Conservation (phyloP, 75 land plant species). For the Sequoia sempervirens region DNA sequence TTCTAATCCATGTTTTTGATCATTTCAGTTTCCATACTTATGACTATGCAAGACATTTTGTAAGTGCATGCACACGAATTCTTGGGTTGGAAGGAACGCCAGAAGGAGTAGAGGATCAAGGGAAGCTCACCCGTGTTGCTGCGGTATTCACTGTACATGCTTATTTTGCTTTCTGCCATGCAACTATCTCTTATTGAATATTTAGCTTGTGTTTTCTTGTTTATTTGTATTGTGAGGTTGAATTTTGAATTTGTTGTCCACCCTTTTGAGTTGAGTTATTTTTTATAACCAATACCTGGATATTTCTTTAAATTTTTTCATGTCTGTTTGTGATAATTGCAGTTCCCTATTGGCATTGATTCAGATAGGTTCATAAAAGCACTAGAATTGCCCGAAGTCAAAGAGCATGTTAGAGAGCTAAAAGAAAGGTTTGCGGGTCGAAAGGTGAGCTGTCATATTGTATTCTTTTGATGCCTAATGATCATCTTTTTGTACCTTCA, state of each 20-base stretch:
- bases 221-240: neutral
- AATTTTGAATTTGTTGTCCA: neutral
- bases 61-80: conserved; percentile 98
- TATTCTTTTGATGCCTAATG: neutral
- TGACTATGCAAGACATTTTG: conserved; percentile 99
- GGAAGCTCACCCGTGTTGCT: conserved; percentile 93
- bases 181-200: neutral
- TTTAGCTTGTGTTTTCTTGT: neutral
- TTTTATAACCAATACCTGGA: neutral
- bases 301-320: neutral
- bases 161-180: neutral
- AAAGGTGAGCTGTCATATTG: conserved; percentile 47
- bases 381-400: conserved; percentile 70
- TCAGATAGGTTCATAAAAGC: conserved; percentile 85
- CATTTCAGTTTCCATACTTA: conserved; percentile 89
- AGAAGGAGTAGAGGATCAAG: conserved; percentile 97
- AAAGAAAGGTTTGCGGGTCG: conserved; percentile 75
- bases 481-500: neutral
- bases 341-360: conserved; percentile 99
- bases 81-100: conserved; percentile 99
- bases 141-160: conserved; percentile 53
- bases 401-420: conserved; percentile 68
- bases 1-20: neutral
- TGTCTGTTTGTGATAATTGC: conserved; percentile 17
- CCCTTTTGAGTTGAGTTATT: neutral